phyloP scores from a whole-genome alignment of 148 eudicot genomes.

The Heliamphora exappendiculata region DNA sequence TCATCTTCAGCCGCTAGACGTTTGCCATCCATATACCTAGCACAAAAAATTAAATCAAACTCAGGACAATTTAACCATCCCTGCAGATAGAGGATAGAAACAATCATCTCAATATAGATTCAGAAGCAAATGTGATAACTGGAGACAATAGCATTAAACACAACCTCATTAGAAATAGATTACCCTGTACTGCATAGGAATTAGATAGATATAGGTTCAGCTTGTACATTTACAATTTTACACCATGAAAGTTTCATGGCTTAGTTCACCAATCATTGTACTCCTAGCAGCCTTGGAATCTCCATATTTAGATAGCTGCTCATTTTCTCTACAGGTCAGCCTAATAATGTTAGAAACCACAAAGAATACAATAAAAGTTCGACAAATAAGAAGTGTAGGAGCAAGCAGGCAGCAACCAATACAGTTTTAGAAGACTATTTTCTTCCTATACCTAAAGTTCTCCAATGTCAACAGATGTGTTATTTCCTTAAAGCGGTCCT shows the following conservation, averaged over 20 bases:
- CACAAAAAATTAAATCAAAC: slow-evolving; percentile 8
- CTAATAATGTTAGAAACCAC: background rate
- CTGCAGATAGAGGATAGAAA: background rate
- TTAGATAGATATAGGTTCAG: background rate
- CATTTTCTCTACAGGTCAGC: slow-evolving; percentile 45
- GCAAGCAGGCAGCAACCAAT: background rate
- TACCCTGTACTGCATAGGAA: background rate
- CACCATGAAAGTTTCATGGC: background rate
- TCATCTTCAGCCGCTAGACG: slow-evolving; percentile 54
- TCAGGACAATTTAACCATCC: background rate
- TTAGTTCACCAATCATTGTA: slow-evolving; percentile 61
- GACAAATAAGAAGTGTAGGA: background rate
- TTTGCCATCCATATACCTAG: slow-evolving; percentile 75
- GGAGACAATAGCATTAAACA: background rate
- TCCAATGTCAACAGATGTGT: slow-evolving; percentile 69
- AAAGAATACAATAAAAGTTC: background rate
- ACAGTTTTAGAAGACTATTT: background rate
- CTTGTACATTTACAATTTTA: background rate
- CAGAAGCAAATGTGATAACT: background rate
- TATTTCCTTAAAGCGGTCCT: slow-evolving; percentile 78
- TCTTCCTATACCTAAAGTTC: slow-evolving; percentile 50
- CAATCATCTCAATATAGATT: background rate
- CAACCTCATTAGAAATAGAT: background rate
- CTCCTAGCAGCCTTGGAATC: slow-evolving; percentile 69
- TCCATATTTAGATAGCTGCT: slow-evolving; percentile 66